These are phyloP conservation scores for Yarrowia sp. DNA, from an alignment of 805 yeast species.

Conservation along the genomic window DNA sequence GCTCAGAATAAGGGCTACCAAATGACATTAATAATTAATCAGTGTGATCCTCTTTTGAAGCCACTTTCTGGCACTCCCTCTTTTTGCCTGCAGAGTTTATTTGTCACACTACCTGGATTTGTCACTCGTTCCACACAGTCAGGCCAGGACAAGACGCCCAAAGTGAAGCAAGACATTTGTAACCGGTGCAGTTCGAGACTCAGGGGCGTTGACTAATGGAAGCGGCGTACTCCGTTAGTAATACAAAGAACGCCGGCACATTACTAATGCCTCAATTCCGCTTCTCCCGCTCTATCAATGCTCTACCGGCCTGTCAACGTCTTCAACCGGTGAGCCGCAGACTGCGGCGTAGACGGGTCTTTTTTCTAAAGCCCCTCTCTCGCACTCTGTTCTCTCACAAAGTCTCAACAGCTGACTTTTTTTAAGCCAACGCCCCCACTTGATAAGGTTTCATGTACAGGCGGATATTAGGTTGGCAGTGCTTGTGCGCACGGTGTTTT, in stretches of 20 bases:
- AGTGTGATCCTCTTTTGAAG: too few relatives aligned
- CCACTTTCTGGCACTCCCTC: too few relatives aligned
- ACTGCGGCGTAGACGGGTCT: constrained; percentile 11
- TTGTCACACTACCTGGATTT: constrained; percentile 16
- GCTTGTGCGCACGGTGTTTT: background rate
- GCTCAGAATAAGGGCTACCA: background rate
- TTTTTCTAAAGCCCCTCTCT: background rate
- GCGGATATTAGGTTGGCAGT: background rate
- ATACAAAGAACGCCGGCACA: too few relatives aligned
- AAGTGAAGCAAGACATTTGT: background rate
- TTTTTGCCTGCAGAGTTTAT: background rate
- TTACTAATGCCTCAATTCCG: constrained; percentile 1
- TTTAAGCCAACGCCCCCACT: constrained; percentile 24
- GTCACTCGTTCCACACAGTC: constrained; percentile 10
- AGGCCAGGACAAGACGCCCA: constrained; percentile 1
- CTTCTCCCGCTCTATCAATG: constrained; percentile 5
- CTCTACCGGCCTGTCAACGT: background rate
- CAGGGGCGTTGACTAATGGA: background rate
- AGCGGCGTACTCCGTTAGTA: constrained; percentile 6
- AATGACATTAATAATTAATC: too few relatives aligned
- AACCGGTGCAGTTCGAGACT: background rate
- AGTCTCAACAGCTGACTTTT: constrained; percentile 33
- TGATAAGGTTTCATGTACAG: constrained; percentile 22
- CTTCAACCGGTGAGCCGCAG: constrained; percentile 12
- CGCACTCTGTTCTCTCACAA: background rate